phyloP scores from a whole-genome alignment of 257 asterid species.

The Penstemon davidsonii region DNA sequence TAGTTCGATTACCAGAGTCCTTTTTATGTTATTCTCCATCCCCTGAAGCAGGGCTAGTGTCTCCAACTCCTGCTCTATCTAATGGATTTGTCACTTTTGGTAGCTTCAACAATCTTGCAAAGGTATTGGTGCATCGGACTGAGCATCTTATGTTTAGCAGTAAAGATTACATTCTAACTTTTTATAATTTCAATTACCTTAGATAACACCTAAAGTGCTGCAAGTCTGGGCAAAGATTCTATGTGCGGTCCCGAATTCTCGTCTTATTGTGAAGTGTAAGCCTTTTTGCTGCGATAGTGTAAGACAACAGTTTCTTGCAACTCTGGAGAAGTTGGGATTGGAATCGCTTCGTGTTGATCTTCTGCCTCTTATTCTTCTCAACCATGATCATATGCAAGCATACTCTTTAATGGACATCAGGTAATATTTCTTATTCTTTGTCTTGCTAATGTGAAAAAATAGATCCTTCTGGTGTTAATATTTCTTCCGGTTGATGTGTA shows the following conservation, averaged over 20 bases:
- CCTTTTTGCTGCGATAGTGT: constrained; percentile 94
- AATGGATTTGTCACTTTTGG: constrained; percentile 97
- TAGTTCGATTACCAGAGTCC: constrained; percentile 80
- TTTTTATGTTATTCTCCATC: constrained; percentile 98
- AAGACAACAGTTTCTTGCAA: constrained; percentile 75
- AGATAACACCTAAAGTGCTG: constrained; percentile 97
- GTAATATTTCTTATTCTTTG: constrained; percentile 40
- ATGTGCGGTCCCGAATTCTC: constrained; percentile 90
- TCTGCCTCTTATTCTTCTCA: constrained; percentile 91
- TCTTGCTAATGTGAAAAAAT: constrained; percentile 18
- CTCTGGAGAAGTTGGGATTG: constrained; percentile 92
- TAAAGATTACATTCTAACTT: constrained; percentile 21
- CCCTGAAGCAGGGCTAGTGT: constrained; percentile 93
- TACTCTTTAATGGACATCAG: constrained; percentile 98
- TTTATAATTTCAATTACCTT: constrained; percentile 27
- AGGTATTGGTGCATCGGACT: constrained; percentile 50
- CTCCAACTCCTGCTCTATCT: constrained; percentile 80
- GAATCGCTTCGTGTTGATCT: constrained; percentile 95
- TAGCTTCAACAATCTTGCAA: constrained; percentile 98
- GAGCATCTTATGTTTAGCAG: constrained; percentile 4
- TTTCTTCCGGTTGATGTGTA: constrained; percentile 18
- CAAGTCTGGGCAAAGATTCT: constrained; percentile 97
- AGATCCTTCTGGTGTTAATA: constrained; percentile 6
- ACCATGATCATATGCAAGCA: constrained; percentile 99
- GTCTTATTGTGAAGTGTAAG: constrained; percentile 95